Evolutionary conservation across 2,329 filamentous ascomycete species (phyloP), one percentile per base, ranked within the genome.

Genomic region (Epicoccum sorghinum): DNA sequence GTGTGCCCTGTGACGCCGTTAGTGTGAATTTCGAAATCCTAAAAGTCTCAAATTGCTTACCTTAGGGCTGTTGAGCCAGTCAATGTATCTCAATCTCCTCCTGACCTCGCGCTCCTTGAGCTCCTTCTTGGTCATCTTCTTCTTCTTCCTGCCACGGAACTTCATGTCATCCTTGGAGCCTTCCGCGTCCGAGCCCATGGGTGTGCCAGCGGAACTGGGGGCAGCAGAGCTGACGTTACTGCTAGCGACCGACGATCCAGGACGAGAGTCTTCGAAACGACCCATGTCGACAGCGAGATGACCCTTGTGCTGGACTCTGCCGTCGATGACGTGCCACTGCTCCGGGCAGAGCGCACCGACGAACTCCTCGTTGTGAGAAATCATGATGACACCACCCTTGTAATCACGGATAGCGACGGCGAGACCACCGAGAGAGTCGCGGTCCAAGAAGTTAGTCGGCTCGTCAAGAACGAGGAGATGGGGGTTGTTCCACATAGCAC

Each of bases 301-400:
- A 65, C 91, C 91, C 73, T 91, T 91, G 78, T 93, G 88, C 2
- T 91, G 89, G 57, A 99, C 88, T 44, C 89, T 88, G 2, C 95
- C 95, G 67, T 93, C 91, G 50, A 86, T 88, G 62, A 99, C 91
- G 77, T 96, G 90, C 90, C 95, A 96, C 78, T 98, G 93, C 80
- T 99, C 96, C 4, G 90, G 90, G 78, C 95, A 95, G 9, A 99
- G 86, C 3, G 93, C 93, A 55, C 93, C 93, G 46, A 99, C 93
- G 70, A 99, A 99, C 77, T 99, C 95, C 73, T 98, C 93, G 84
- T 99, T 98, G 80, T 99, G 95, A 58, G 93, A 97, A 77, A 99
- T 99, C 88, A 99, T 96, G 61, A 99, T 93, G 2, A 99, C 95
- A 76, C 95, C 95, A 64, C 95, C 95, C 81, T 92, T 96, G 86